These are phyloP conservation scores for Phytophthora chlamydospora DNA, from an alignment of 352 stramenopile genomes.

Conservation along the genomic window DNA sequence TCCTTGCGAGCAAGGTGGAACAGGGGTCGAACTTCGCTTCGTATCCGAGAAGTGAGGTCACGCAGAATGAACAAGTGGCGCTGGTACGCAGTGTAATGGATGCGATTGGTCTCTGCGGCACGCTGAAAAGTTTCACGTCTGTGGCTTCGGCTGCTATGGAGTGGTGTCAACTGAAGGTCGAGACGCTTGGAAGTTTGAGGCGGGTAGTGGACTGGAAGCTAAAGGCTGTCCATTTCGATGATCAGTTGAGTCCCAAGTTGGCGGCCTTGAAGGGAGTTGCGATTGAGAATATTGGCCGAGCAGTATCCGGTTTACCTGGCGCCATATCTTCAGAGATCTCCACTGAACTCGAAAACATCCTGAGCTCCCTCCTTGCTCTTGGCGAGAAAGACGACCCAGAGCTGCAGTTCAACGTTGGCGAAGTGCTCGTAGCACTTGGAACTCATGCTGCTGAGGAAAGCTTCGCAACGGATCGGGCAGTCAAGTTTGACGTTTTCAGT, in stretches of 20 bases:
- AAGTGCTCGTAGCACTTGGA: constrained; percentile 62
- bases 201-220: constrained; percentile 53
- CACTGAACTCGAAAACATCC: constrained; percentile 28
- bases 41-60: constrained; percentile 46
- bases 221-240: constrained; percentile 43
- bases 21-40: constrained; percentile 40
- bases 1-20: constrained; percentile 34
- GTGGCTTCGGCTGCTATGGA: constrained; percentile 12
- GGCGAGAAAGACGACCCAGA: constrained; percentile 38
- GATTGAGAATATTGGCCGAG: constrained; percentile 47
- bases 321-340: constrained; percentile 16
- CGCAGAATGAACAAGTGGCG: constrained; percentile 47
- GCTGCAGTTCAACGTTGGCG: constrained; percentile 60
- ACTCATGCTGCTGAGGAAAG: constrained; percentile 32
- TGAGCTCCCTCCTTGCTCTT: constrained; percentile 36
- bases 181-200: constrained; percentile 34
- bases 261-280: constrained; percentile 42
- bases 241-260: constrained; percentile 50
- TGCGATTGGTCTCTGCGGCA: constrained; percentile 41
- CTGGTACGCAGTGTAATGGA: constrained; percentile 52
- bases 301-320: constrained; percentile 35
- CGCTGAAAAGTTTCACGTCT: constrained; percentile 36
- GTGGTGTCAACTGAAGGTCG: constrained; percentile 44
- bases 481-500: constrained; percentile 26
- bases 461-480: constrained; percentile 19